These are phyloP conservation scores for bread wheat (Triticum aestivum) DNA, from an alignment of 176 grass and related monocot genomes.

Conservation along the genomic window IWGSC_CS_RefSeq_v2.1 NC_057805.1:499619761-499620260, in stretches of 20 bases:
- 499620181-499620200: slow-evolving; percentile 73
- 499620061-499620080: neutral
- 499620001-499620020: neutral
- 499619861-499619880: no score
- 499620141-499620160: neutral
- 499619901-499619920: no score
- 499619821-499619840: no score
- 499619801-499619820: no score
- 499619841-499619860: no score
- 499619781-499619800: no score
- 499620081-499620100: neutral
- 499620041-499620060: neutral
- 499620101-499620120: slow-evolving; percentile 40
- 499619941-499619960: no score
- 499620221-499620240: neutral
- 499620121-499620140: slow-evolving; percentile 9
- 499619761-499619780: no score
- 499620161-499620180: neutral
- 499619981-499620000: neutral
- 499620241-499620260: slow-evolving; percentile 31
- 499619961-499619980: no score
- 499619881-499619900: no score
- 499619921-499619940: no score
- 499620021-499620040: slow-evolving; percentile 17
- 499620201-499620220: slow-evolving; percentile 53